Percentiles rank a stretch among this genome's conserved stretches.
Conservation (phyloP, 2,329 filamentous ascomycete genomes). For the Colletotrichum sojae region DNA sequence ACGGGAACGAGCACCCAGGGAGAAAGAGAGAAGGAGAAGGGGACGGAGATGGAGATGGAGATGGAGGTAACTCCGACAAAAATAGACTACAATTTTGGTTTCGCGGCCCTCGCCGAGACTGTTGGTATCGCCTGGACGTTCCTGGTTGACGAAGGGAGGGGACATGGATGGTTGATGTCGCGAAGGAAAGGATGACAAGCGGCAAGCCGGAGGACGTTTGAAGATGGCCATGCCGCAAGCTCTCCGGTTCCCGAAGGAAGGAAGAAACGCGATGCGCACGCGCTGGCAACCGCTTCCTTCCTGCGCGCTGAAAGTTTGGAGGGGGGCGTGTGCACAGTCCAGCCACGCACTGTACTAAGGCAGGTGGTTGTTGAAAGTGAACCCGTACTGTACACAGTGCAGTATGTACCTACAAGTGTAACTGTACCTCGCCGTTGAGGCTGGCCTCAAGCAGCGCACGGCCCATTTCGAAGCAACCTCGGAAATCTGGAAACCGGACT, state of each 20-base stretch:
- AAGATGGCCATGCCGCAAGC: too few relatives aligned
- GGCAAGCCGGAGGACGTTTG: too few relatives aligned
- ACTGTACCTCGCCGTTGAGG: too few relatives aligned
- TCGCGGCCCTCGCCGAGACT: slow-evolving; percentile 30
- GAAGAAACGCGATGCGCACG: not conserved
- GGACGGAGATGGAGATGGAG: too few relatives aligned
- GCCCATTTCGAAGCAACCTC: slow-evolving; percentile 4
- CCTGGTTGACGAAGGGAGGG: not conserved
- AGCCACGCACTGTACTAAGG: not conserved
- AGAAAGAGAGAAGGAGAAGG: too few relatives aligned
- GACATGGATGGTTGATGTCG: slow-evolving; percentile 23
- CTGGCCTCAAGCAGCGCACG: not conserved
- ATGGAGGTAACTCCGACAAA: not conserved
- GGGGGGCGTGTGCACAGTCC: slow-evolving; percentile 2
- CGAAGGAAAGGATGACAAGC: slow-evolving; percentile 4
- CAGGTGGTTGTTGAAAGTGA: too few relatives aligned
- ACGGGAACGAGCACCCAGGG: not conserved
- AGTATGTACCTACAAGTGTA: not conserved
- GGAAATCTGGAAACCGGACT: not conserved
- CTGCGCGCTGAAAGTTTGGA: too few relatives aligned
- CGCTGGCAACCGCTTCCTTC: not conserved
- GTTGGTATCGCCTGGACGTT: slow-evolving; percentile 1
- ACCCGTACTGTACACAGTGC: not conserved
- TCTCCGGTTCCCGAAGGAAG: not conserved
- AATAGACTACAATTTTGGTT: slow-evolving; percentile 27